A percentile compares a stretch with the other conserved stretches of the same genome.
Evolutionary conservation across 2,329 filamentous ascomycete species (phyloP).

Genomic region (Pseudogymnoascus sp.): DNA sequence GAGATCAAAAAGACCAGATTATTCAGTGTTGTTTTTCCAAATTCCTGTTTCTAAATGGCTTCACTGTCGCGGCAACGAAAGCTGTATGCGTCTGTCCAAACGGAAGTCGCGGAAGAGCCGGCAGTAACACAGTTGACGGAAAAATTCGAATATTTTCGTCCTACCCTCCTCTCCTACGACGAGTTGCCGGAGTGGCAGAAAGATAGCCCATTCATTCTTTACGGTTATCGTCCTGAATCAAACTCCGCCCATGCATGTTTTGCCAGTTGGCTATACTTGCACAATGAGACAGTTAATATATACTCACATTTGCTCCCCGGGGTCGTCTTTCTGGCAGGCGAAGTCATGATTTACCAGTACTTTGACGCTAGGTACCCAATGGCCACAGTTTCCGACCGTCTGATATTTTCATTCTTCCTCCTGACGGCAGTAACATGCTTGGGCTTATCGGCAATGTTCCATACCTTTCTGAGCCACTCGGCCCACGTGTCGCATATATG

Average conservation of each 20-base stretch:
- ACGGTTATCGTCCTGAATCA: constrained; percentile 36
- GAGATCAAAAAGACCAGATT: not conserved
- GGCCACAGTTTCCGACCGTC: constrained; percentile 27
- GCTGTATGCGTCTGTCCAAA: not conserved
- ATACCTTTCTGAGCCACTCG: constrained; percentile 35
- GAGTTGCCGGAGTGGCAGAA: constrained; percentile 36
- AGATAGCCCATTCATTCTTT: constrained; percentile 34
- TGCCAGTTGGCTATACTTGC: constrained; percentile 33
- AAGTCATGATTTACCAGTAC: constrained; percentile 25
- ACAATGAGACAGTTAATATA: constrained; percentile 38
- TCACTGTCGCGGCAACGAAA: not conserved
- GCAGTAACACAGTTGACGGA: not conserved
- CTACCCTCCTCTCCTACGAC: constrained; percentile 25
- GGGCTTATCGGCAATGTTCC: constrained; percentile 31
- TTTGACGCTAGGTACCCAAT: constrained; percentile 27
- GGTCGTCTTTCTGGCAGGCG: constrained; percentile 28
- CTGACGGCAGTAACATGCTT: constrained; percentile 31
- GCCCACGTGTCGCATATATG: constrained; percentile 28
- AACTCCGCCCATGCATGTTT: constrained; percentile 31
- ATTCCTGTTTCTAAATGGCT: not conserved
- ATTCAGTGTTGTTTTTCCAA: not conserved
- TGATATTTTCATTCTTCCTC: constrained; percentile 35
- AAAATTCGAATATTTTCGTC: constrained; percentile 9
- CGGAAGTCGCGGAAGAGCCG: not conserved
- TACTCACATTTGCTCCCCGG: constrained; percentile 39